Conservation (phyloP, 257 asterid genomes). For the Echium plantagineum region DNA sequence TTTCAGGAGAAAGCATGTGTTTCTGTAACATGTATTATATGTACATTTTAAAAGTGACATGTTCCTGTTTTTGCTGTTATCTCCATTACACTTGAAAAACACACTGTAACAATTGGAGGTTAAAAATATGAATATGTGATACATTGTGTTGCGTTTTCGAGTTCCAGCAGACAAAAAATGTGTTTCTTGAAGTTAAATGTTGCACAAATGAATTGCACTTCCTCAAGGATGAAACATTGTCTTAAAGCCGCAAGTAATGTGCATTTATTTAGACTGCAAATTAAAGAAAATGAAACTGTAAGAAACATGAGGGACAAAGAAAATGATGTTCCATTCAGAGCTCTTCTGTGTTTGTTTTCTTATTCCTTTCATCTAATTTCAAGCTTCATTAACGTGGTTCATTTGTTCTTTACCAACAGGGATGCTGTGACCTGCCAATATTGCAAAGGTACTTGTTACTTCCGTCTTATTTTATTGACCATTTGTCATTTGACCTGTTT, state of each 20-base stretch:
- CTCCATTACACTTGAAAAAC: no score
- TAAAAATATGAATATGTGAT: neutral
- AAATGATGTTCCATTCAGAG: neutral
- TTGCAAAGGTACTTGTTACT: slow-evolving; percentile 50
- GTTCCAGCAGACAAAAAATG: no score
- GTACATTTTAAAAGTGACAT: neutral
- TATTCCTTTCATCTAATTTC: neutral
- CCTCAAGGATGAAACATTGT: neutral
- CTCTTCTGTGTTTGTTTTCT: neutral
- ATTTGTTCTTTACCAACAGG: slow-evolving; percentile 44
- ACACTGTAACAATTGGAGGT: neutral
- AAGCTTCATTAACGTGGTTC: slow-evolving; percentile 19
- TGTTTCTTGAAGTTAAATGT: neutral
- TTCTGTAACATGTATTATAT: no score
- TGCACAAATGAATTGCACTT: neutral
- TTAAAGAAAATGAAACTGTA: neutral
- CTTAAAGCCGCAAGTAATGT: neutral
- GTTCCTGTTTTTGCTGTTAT: no score
- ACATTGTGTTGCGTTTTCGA: no score
- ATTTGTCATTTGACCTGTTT: neutral
- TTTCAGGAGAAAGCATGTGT: neutral
- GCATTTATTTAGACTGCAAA: neutral
- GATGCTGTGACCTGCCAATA: slow-evolving; percentile 79
- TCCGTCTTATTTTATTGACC: neutral
- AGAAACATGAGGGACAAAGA: neutral